These are phyloP conservation scores for Nepenthes mirabilis DNA, from an alignment of 148 eudicot genomes.

Conservation along the genomic window DNA sequence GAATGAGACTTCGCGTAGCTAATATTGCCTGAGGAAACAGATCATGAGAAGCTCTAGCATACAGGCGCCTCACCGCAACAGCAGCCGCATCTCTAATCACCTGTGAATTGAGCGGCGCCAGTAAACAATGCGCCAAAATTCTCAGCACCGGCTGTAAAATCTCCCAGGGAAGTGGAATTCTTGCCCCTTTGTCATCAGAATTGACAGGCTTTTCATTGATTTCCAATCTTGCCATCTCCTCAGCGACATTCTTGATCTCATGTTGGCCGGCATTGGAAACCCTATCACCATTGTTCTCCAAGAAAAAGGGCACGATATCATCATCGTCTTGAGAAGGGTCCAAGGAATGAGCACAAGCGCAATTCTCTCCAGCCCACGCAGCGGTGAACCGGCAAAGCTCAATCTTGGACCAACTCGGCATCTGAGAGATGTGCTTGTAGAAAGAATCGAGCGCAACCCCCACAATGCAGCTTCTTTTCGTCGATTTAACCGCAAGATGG, in stretches of 20 bases:
- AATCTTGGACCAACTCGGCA: slow-evolving; percentile 79
- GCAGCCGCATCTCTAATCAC: slow-evolving; percentile 59
- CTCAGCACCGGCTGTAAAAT: slow-evolving; percentile 69
- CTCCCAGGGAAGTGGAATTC: slow-evolving; percentile 89
- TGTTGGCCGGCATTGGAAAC: not conserved
- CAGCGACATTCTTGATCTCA: slow-evolving; percentile 12
- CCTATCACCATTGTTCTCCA: slow-evolving; percentile 3
- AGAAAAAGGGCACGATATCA: slow-evolving; percentile 7
- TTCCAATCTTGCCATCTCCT: slow-evolving; percentile 10
- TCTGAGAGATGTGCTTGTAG: slow-evolving; percentile 60
- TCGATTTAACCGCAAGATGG: slow-evolving; percentile 69
- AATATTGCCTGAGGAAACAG: slow-evolving; percentile 75
- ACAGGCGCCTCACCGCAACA: slow-evolving; percentile 49
- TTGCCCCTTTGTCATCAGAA: slow-evolving; percentile 12
- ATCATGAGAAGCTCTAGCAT: slow-evolving; percentile 86
- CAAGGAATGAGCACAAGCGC: slow-evolving; percentile 38
- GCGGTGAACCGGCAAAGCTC: slow-evolving; percentile 61
- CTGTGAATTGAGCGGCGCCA: slow-evolving; percentile 51
- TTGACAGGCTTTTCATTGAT: slow-evolving; percentile 4
- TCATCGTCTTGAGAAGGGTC: slow-evolving; percentile 12
- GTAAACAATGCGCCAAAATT: slow-evolving; percentile 74
- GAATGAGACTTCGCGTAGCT: slow-evolving; percentile 69
- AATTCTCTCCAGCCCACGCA: slow-evolving; percentile 72
- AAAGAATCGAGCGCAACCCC: slow-evolving; percentile 68
- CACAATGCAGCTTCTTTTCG: slow-evolving; percentile 66